Conservation (phyloP, 2,329 filamentous ascomycete species). For the Alternaria ethzedia region DNA sequence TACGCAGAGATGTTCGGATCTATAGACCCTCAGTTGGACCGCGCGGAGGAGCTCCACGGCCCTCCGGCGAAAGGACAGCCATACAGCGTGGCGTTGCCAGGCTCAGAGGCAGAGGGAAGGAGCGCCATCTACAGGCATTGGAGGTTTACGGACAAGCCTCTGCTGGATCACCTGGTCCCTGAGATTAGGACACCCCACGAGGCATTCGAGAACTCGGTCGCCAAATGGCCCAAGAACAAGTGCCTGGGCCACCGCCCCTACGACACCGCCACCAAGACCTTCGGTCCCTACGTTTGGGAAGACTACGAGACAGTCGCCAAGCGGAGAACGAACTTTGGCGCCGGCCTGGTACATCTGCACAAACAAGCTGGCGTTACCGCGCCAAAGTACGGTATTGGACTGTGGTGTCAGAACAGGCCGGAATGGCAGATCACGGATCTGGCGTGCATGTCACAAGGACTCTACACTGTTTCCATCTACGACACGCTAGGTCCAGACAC, state of each 20-base stretch:
- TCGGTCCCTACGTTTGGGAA: conserved; percentile 80
- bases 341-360: conserved; percentile 83
- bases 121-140: conserved; percentile 83
- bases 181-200: conserved; percentile 75
- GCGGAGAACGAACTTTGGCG: conserved; percentile 83
- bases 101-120: conserved; percentile 74
- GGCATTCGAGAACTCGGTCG: conserved; percentile 72
- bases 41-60: conserved; percentile 58
- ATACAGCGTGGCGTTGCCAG: conserved; percentile 79
- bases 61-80: conserved; percentile 76
- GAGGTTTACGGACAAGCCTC: conserved; percentile 72
- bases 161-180: conserved; percentile 61
- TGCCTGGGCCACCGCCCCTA: conserved; percentile 85
- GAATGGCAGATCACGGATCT: conserved; percentile 93
- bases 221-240: conserved; percentile 67
- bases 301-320: conserved; percentile 80
- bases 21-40: conserved; percentile 37
- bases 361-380: conserved; percentile 71
- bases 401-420: conserved; percentile 87
- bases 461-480: conserved; percentile 93
- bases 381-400: conserved; percentile 72
- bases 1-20: conserved; percentile 38
- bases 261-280: conserved; percentile 75
- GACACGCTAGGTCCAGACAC: conserved; percentile 92
- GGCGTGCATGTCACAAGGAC: conserved; percentile 82